These are phyloP conservation scores for Termitomyces sp. DNA, from an alignment of 768 basidiomycete genomes.

Conservation along the genomic window DNA sequence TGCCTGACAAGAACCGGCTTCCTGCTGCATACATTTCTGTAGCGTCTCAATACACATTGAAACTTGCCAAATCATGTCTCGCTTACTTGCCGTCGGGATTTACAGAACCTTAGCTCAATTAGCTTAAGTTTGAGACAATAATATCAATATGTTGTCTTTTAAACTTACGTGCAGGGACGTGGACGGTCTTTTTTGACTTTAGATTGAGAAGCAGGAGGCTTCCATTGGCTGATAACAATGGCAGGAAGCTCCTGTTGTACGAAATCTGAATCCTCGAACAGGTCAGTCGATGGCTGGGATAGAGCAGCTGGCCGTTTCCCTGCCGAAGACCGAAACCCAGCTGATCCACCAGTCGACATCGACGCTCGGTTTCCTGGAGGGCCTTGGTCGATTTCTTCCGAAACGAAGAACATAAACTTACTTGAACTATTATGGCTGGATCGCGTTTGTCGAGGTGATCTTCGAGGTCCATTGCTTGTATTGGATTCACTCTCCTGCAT, in stretches of 20 bases:
- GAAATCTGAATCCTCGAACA: not conserved
- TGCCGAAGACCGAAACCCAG: not conserved
- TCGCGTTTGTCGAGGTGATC: not conserved
- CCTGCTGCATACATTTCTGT: not conserved
- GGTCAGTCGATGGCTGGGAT: not conserved
- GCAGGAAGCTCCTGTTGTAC: not conserved
- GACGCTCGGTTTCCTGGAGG: not conserved
- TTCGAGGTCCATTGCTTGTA: not conserved
- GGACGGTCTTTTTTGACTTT: not conserved
- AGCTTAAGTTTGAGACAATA: not conserved
- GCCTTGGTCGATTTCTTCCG: not conserved
- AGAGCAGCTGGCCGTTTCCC: not conserved
- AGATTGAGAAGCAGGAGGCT: not conserved
- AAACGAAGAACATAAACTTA: not conserved
- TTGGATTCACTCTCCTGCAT: not conserved
- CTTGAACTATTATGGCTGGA: not conserved
- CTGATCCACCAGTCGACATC: not conserved
- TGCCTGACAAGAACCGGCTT: not conserved
- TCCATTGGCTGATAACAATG: not conserved
- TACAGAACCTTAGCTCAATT: not conserved
- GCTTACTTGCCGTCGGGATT: not conserved
- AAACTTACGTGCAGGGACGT: conserved; percentile 1
- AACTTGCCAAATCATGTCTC: not conserved
- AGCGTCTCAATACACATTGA: not conserved
- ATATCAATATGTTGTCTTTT: not conserved